Conservation (phyloP, 1,139 yeast genomes). For the Debaryomyces robertsiae region DNA sequence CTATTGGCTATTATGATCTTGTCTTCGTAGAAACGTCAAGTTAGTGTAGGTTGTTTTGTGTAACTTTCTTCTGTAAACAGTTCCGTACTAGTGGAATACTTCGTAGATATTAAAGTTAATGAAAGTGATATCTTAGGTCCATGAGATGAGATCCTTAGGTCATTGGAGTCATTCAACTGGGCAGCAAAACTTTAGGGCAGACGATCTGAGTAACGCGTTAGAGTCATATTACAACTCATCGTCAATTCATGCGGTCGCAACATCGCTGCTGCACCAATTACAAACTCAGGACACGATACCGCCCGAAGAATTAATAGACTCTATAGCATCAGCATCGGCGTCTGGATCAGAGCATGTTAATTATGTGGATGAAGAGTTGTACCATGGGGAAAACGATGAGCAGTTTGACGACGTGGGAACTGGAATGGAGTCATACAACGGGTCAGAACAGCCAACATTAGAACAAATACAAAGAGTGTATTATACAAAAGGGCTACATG, state of each 20-base stretch:
- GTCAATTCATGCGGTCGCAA: slow-evolving; percentile 12
- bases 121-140: not conserved
- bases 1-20: too few relatives aligned
- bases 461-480: slow-evolving; percentile 47
- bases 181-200: not conserved
- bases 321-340: slow-evolving; percentile 27
- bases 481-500: slow-evolving; percentile 52
- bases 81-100: not conserved
- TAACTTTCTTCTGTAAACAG: slow-evolving; percentile 7
- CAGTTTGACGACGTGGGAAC: slow-evolving; percentile 13
- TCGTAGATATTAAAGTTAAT: not conserved
- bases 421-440: slow-evolving; percentile 16
- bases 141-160: slow-evolving; percentile 30
- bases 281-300: slow-evolving; percentile 39
- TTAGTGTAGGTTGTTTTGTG: too few relatives aligned
- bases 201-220: slow-evolving; percentile 1
- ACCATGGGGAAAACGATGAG: slow-evolving; percentile 20
- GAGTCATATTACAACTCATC: slow-evolving; percentile 9
- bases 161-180: slow-evolving; percentile 29
- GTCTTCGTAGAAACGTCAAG: too few relatives aligned
- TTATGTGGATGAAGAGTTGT: slow-evolving; percentile 12
- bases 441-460: slow-evolving; percentile 33
- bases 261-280: slow-evolving; percentile 30
- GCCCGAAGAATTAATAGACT: slow-evolving; percentile 37
- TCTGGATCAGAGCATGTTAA: slow-evolving; percentile 16